phyloP scores from a whole-genome alignment of 2,329 filamentous ascomycete genomes.

The Cordyceps javanica region DNA sequence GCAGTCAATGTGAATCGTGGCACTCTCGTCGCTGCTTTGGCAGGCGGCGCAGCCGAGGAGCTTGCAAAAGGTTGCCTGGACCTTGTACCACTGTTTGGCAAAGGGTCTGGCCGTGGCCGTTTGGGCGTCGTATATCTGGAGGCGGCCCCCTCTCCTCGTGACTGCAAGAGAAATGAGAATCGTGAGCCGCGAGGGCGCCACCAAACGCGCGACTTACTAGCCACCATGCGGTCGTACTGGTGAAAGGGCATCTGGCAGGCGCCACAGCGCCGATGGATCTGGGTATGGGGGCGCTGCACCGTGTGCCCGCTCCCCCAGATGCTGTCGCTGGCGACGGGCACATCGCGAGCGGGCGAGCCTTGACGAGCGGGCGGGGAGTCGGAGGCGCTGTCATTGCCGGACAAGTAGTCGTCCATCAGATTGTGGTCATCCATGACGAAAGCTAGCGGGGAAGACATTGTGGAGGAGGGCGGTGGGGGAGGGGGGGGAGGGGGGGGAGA shows the following conservation, averaged over 20 bases:
- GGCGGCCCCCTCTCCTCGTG: not conserved
- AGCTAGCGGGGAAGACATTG: not conserved
- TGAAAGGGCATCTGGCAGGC: constrained; percentile 6
- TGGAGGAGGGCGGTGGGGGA: not conserved
- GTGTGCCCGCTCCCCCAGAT: not conserved
- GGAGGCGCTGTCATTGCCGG: not conserved
- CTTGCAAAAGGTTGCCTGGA: constrained; percentile 3
- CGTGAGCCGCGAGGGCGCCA: not conserved
- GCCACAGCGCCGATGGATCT: constrained; percentile 7
- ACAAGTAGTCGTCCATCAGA: not conserved
- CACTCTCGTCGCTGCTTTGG: not conserved
- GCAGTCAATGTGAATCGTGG: constrained; percentile 4
- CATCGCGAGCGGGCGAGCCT: not conserved
- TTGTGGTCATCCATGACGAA: not conserved
- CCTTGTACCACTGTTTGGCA: constrained; percentile 7
- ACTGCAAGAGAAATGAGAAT: not conserved
- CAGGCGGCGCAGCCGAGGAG: not conserved
- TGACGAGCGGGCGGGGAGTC: not conserved
- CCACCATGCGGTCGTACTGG: not conserved
- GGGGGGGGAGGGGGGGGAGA: not conserved
- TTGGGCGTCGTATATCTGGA: constrained; percentile 4
- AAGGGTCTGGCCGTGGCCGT: not conserved
- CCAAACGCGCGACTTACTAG: not conserved
- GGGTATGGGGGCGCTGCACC: constrained; percentile 1
- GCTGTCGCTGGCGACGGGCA: not conserved